Evolutionary conservation across 2,329 filamentous ascomycete genomes (phyloP).

Genomic region (Pseudocercospora eumusae): DNA sequence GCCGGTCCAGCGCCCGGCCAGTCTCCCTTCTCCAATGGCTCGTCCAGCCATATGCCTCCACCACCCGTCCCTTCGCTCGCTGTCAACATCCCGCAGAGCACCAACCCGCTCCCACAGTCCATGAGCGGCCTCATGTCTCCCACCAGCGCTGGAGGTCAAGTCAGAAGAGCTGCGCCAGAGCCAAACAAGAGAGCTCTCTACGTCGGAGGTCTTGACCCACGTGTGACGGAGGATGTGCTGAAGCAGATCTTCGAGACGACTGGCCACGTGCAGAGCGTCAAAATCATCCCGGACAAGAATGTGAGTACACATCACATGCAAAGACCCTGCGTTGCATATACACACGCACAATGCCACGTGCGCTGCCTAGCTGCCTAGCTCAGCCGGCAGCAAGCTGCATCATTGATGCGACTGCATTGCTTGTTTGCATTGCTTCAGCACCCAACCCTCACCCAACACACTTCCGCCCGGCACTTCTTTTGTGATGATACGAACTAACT

Average conservation of each 20-base stretch:
- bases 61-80: slow-evolving; percentile 71
- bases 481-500: slow-evolving; percentile 17
- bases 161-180: slow-evolving; percentile 89
- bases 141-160: slow-evolving; percentile 75
- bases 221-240: slow-evolving; percentile 63
- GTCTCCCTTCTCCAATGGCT: slow-evolving; percentile 67
- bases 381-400: slow-evolving; percentile 9
- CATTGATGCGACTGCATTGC: slow-evolving; percentile 24
- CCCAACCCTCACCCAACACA: not conserved
- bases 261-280: slow-evolving; percentile 96
- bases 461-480: not conserved
- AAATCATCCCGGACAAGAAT: slow-evolving; percentile 99
- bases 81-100: slow-evolving; percentile 89
- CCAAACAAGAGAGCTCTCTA: slow-evolving; percentile 98
- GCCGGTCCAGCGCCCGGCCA: slow-evolving; percentile 70
- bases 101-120: slow-evolving; percentile 88
- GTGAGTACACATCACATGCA: slow-evolving; percentile 59
- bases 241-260: slow-evolving; percentile 85
- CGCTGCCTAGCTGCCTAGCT: slow-evolving; percentile 16
- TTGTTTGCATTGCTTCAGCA: slow-evolving; percentile 12
- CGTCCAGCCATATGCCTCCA: slow-evolving; percentile 81
- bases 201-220: slow-evolving; percentile 83
- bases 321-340: slow-evolving; percentile 5
- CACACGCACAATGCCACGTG: slow-evolving; percentile 12
- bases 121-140: slow-evolving; percentile 88